Conservation (phyloP, 208 protist species). For the Phytomonas sp. region DNA sequence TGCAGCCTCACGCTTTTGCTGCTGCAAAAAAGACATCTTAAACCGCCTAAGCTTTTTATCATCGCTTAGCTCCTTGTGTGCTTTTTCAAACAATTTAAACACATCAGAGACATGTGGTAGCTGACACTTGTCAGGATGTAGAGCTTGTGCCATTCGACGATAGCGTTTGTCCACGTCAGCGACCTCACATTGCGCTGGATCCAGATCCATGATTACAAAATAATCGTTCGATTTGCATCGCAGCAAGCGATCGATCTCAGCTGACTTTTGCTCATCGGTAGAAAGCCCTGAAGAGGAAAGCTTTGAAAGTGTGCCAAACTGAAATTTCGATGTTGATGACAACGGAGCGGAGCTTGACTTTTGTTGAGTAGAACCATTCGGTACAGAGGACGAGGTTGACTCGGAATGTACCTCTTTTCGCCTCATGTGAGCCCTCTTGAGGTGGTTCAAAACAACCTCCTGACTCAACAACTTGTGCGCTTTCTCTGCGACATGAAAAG, state of each 20-base stretch:
- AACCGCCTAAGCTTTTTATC: constrained; percentile 53
- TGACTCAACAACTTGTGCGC: constrained; percentile 73
- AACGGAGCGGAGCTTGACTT: constrained; percentile 7
- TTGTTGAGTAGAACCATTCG: constrained; percentile 8
- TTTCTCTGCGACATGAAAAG: constrained; percentile 77
- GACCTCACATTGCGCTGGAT: constrained; percentile 54
- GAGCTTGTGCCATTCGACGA: constrained; percentile 69
- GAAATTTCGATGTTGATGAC: constrained; percentile 9
- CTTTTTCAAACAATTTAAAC: constrained; percentile 70
- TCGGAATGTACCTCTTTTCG: constrained; percentile 40
- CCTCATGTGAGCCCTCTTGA: constrained; percentile 61
- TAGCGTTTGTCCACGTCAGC: constrained; percentile 60
- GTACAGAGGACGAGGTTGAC: constrained; percentile 3
- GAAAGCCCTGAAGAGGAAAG: constrained; percentile 30
- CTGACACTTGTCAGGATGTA: constrained; percentile 88
- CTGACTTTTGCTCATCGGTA: constrained; percentile 53
- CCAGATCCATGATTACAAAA: constrained; percentile 71
- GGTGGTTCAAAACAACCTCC: constrained; percentile 47
- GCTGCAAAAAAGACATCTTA: constrained; percentile 52
- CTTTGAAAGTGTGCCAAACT: constrained; percentile 31
- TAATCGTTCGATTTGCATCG: constrained; percentile 58
- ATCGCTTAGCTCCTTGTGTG: constrained; percentile 72
- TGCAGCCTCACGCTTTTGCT: constrained; percentile 41
- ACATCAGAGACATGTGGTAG: constrained; percentile 62
- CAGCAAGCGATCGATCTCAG: constrained; percentile 76